Base-by-base conservation (phyloP, 768 basidiomycete genomes). In the Pluteus cervinus region DNA sequence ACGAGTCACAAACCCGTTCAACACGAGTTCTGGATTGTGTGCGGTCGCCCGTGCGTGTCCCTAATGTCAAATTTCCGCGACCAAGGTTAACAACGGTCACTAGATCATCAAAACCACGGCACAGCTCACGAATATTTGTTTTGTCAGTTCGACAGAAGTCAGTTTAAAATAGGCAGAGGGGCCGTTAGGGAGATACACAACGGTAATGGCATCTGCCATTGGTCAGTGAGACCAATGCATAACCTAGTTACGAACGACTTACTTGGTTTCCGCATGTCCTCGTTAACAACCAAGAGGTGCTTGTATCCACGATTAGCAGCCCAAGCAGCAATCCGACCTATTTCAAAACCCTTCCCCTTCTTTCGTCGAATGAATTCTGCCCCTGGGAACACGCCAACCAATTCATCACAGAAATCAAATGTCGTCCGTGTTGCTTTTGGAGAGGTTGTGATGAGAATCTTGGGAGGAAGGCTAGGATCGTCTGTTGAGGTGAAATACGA, bases 121-220 rank as follows among this genome's bases (percentile, higher is more conserved):
- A 29, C 4, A 15, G 61, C 83, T 10, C 47, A 91, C 90, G 53
- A 79, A 86, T 29, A 98, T 94, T 47, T 89, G 70, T 57, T 83
- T 77, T 8, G 90, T 85, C 14, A 92, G 71, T 51, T 89, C 79
- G 25, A 98, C 69, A 5, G 90, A 93, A 0, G 87, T 82, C 28
- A 99, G 70, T 56, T 88, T 94, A 71, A 98, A 97, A 57, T 93
- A 93, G 0, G 93, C 93, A 2, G 89, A 88, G 0, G 96, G 96
- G 9, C 96, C 96, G 36, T 79, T 67, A 0, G 96, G 96, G 9
- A 99, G 77, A 53, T 94, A 78, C 29, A 91, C 76, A 37, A 98
- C 62, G 0, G 94, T 97, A 45, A 99, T 80, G 2, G 92, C 91
- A 61, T 94, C 96, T 98, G 47, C 15, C 12, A 31, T 31, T 43